Evolutionary conservation across 73 alveolate genomes (phyloP).

Genomic region (Tetrahymena borealis): DNA sequence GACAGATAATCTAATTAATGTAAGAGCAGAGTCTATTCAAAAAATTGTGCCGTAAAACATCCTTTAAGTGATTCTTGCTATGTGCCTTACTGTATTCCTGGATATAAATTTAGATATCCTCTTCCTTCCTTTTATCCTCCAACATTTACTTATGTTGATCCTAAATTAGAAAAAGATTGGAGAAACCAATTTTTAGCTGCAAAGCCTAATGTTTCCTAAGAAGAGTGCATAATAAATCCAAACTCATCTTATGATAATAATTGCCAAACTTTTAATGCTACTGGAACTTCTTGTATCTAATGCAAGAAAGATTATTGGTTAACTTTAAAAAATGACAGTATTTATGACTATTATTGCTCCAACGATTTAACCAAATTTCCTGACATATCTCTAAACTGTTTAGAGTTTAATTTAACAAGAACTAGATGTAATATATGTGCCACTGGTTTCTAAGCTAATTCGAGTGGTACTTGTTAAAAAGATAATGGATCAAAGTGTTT

Average conservation of each 20-base stretch:
- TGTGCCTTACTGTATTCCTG: background rate
- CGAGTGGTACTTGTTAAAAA: background rate
- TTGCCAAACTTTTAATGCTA: background rate
- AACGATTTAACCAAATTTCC: background rate
- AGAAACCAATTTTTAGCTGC: background rate
- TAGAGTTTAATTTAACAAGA: background rate
- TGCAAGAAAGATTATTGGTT: background rate
- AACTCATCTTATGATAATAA: background rate
- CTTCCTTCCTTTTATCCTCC: background rate
- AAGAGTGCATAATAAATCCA: background rate
- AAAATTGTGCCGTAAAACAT: background rate
- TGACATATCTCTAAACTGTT: background rate
- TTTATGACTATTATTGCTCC: background rate
- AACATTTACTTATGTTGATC: background rate
- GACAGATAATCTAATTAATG: background rate
- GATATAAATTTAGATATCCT: background rate
- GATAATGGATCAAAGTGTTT: background rate
- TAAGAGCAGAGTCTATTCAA: background rate
- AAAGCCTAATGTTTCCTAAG: background rate
- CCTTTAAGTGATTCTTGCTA: background rate
- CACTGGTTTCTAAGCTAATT: background rate
- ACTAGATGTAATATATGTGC: background rate
- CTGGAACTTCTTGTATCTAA: background rate
- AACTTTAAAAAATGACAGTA: background rate
- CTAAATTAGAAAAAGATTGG: background rate